Percentiles rank a stretch among this genome's conserved stretches.
phyloP scores from a whole-genome alignment of 305 asterid species.

The Fraxinus floribunda region DNA sequence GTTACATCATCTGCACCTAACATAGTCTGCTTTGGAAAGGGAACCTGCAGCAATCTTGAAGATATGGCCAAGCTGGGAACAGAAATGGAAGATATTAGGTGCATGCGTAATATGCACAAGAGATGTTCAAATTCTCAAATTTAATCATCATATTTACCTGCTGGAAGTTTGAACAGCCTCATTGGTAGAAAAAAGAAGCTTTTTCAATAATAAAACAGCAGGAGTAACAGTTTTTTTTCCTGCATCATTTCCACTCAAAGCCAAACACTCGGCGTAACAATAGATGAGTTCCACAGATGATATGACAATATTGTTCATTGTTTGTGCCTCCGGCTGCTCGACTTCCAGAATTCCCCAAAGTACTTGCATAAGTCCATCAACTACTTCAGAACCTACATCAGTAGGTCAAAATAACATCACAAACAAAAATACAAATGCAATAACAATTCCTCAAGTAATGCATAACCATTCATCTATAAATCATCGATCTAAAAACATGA shows the following conservation, averaged over 20 bases:
- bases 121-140: slow-evolving; percentile 12
- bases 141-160: slow-evolving; percentile 55
- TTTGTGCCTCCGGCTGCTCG: slow-evolving; percentile 93
- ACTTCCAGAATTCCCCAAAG: slow-evolving; percentile 97
- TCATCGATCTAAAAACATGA: slow-evolving; percentile 2
- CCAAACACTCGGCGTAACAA: slow-evolving; percentile 94
- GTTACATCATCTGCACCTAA: slow-evolving; percentile 71
- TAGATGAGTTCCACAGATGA: slow-evolving; percentile 89
- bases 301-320: slow-evolving; percentile 92
- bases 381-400: slow-evolving; percentile 79
- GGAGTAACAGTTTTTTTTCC: slow-evolving; percentile 68
- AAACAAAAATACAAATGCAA: slow-evolving; percentile 17
- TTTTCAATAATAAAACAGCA: slow-evolving; percentile 83
- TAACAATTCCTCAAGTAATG: slow-evolving; percentile 13
- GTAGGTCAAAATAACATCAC: slow-evolving; percentile 20
- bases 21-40: slow-evolving; percentile 99
- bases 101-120: slow-evolving; percentile 16
- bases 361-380: slow-evolving; percentile 97
- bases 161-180: slow-evolving; percentile 99
- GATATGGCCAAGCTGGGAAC: slow-evolving; percentile 93
- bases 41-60: slow-evolving; percentile 98
- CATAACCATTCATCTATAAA: slow-evolving; percentile 5
- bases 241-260: slow-evolving; percentile 68
- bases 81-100: slow-evolving; percentile 29
- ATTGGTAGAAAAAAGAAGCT: slow-evolving; percentile 75